These are phyloP conservation scores for Pseudopithomyces chartarum DNA, from an alignment of 2,329 filamentous ascomycete species.

Conservation along the genomic window DNA sequence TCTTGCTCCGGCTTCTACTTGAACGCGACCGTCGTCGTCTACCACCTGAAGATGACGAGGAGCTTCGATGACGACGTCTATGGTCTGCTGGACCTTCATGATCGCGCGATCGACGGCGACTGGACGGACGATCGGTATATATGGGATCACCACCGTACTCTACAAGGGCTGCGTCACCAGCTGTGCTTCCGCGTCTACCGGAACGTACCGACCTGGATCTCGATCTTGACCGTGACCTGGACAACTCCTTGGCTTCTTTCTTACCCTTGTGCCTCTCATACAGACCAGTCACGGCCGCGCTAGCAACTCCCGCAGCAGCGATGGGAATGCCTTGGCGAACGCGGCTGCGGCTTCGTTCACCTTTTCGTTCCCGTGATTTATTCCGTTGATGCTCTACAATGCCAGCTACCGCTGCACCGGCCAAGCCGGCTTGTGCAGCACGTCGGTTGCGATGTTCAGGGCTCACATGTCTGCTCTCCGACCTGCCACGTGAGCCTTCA, in stretches of 20 bases:
- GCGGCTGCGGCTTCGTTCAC: constrained; percentile 60
- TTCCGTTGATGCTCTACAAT: constrained; percentile 63
- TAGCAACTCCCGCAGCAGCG: constrained; percentile 64
- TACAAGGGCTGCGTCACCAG: constrained; percentile 60
- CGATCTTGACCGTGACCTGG: constrained; percentile 45
- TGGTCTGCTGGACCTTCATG: constrained; percentile 49
- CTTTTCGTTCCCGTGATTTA: constrained; percentile 59
- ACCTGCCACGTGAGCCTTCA: constrained; percentile 29
- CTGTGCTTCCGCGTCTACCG: constrained; percentile 49
- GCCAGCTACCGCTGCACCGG: constrained; percentile 66
- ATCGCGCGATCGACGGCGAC: constrained; percentile 40
- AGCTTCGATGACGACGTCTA: constrained; percentile 49
- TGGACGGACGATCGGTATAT: constrained; percentile 57
- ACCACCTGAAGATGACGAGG: constrained; percentile 48
- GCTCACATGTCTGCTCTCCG: constrained; percentile 49
- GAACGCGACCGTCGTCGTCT: constrained; percentile 39
- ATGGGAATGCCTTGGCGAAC: constrained; percentile 63
- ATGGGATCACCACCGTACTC: constrained; percentile 69
- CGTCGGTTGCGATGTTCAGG: constrained; percentile 61
- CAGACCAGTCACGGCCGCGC: constrained; percentile 64
- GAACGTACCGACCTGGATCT: constrained; percentile 54
- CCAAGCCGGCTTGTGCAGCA: constrained; percentile 66
- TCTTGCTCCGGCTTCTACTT: constrained; percentile 49
- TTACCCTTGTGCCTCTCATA: constrained; percentile 68
- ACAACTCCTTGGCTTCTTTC: constrained; percentile 58